These are phyloP conservation scores for Boletus rex-veris DNA, from an alignment of 768 basidiomycete genomes.

Conservation along the genomic window DNA sequence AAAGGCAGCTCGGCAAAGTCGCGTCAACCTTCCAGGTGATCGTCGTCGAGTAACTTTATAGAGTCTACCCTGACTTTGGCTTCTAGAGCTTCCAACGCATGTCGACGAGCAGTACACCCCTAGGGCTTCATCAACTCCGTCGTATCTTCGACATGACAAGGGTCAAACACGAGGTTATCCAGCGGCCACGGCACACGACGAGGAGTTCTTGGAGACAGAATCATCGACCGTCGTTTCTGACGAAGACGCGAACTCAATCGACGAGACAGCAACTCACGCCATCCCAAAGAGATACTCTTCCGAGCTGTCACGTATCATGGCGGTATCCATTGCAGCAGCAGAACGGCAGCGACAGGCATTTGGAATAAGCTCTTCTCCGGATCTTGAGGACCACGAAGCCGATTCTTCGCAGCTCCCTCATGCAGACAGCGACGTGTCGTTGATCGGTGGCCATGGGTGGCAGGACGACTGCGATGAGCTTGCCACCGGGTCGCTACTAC, in stretches of 20 bases:
- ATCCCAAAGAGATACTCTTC: constrained; percentile 22
- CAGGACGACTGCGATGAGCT: constrained; percentile 35
- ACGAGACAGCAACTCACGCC: not conserved
- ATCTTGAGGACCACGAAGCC: constrained; percentile 1
- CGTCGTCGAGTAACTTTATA: constrained; percentile 11
- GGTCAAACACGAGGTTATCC: not conserved
- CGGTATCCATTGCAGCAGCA: constrained; percentile 34
- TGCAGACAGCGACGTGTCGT: constrained; percentile 47
- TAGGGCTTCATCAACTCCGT: constrained; percentile 1
- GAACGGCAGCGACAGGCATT: constrained; percentile 48
- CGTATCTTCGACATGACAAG: constrained; percentile 7
- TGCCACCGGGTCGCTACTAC: constrained; percentile 29
- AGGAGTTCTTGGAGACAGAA: constrained; percentile 7
- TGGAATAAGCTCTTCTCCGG: constrained; percentile 46
- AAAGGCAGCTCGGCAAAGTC: constrained; percentile 6
- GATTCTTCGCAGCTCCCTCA: constrained; percentile 25
- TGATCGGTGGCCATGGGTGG: constrained; percentile 39
- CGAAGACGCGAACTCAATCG: constrained; percentile 6
- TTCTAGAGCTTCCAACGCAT: constrained; percentile 10
- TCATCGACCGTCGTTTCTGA: constrained; percentile 17
- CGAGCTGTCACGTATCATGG: constrained; percentile 27
- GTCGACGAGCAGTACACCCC: constrained; percentile 24
- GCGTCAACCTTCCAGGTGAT: not conserved
- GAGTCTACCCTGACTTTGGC: not conserved
- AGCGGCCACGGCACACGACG: not conserved